These are phyloP conservation scores for Kuraishia hungarica DNA, from an alignment of 805 yeast genomes.

Conservation along the genomic window DNA sequence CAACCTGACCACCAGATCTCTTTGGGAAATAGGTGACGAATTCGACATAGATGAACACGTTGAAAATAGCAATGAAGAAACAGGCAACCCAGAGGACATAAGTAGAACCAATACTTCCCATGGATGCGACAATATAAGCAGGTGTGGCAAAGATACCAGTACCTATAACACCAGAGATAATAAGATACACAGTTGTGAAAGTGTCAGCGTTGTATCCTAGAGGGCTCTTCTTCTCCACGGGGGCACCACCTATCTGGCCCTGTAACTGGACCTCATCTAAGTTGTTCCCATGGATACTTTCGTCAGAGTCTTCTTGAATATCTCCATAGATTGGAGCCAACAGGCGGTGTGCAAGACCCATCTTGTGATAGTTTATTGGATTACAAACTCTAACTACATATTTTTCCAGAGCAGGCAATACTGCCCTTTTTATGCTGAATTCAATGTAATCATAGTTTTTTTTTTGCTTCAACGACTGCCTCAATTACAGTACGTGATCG, in stretches of 20 bases:
- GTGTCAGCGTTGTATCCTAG: neutral
- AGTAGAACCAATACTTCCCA: constrained; percentile 34
- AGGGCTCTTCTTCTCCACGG: neutral
- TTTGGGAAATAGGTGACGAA: constrained; percentile 31
- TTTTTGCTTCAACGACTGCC: neutral
- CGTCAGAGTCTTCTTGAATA: neutral
- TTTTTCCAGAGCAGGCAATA: neutral
- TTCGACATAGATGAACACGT: constrained; percentile 30
- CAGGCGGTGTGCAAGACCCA: neutral
- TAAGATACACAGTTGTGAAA: constrained; percentile 44
- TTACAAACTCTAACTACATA: neutral
- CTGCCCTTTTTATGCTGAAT: neutral
- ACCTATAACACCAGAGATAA: constrained; percentile 64
- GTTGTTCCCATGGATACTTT: neutral
- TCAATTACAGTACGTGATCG: neutral
- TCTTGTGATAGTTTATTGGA: neutral
- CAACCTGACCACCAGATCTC: constrained; percentile 82
- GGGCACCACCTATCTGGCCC: neutral
- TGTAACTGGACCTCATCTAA: neutral
- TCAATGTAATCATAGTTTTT: neutral
- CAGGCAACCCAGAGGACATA: constrained; percentile 36
- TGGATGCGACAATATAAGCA: constrained; percentile 40
- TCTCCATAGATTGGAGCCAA: neutral
- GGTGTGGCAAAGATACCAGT: constrained; percentile 75
- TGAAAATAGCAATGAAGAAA: constrained; percentile 28